A percentile compares a stretch with the other conserved stretches of the same genome.
Evolutionary conservation across 2,329 filamentous ascomycete genomes (phyloP).

Genomic region (Tricladium varicosporioides): DNA sequence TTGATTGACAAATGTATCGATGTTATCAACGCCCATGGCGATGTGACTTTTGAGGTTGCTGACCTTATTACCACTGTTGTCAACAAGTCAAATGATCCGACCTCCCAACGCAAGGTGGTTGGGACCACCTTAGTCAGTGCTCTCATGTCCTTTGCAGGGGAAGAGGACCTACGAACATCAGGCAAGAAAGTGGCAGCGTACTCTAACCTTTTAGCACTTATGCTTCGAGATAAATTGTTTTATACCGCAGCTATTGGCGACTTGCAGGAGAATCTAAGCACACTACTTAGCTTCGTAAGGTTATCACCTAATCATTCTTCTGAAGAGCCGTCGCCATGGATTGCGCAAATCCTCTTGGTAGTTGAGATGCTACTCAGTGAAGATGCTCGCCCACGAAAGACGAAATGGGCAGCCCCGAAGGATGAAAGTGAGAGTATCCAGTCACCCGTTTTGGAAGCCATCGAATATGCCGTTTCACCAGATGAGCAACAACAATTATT

Average conservation of each 20-base stretch:
- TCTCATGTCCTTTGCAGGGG: conserved; percentile 65
- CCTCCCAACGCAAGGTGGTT: conserved; percentile 64
- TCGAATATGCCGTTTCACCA: conserved; percentile 59
- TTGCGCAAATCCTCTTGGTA: conserved; percentile 85
- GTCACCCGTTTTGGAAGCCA: conserved; percentile 56
- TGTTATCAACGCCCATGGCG: conserved; percentile 82
- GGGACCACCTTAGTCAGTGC: conserved; percentile 82
- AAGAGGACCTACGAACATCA: conserved; percentile 50
- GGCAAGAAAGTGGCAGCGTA: conserved; percentile 79
- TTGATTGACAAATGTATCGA: conserved; percentile 89
- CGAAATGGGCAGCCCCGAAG: conserved; percentile 64
- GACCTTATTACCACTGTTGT: conserved; percentile 79
- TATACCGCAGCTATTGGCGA: conserved; percentile 73
- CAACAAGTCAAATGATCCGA: conserved; percentile 55
- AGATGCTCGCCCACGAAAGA: conserved; percentile 76
- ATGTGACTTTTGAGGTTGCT: conserved; percentile 85
- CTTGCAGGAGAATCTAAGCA: conserved; percentile 72
- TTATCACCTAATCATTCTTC: conserved; percentile 62
- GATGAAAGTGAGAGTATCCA: conserved; percentile 48
- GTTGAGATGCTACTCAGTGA: conserved; percentile 88
- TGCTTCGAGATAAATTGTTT: conserved; percentile 80
- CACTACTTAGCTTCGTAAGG: conserved; percentile 77
- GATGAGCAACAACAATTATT: conserved; percentile 72
- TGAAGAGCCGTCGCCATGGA: conserved; percentile 87
- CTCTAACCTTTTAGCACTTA: conserved; percentile 84